Base-by-base conservation (phyloP, 129 eudicot genomes). In the Calendula officinalis region DNA sequence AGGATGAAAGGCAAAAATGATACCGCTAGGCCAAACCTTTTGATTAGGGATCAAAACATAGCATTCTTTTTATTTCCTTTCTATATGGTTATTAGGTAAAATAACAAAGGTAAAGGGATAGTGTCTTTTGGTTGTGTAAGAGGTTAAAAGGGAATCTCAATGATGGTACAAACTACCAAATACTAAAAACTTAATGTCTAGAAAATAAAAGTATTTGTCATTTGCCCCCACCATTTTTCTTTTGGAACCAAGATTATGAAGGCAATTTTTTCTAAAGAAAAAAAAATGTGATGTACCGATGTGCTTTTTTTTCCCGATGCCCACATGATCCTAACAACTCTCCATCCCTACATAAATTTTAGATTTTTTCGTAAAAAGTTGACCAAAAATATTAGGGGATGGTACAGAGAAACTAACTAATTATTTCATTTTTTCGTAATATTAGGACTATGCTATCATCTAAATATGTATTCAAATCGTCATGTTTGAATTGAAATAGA, bases 321-420 rank as follows among this genome's bases (percentile, higher is more conserved):
- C 76, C 75, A 69, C 70, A 76, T 76, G 70, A 69, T 75, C 66
- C 65, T 75, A 75, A 74, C 78, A 74, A 74, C 78, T 74, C 78
- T 74, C 78, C 78, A 74, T 58, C 78, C 68, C 78, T 58, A 66
- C 78, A 57, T 14, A 74, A 57, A 60, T 74, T 62, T 74, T 57
- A 38, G 17, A 58, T 58, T 30, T 72, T 56, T 58, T 56, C 17
- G 44, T 53, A 15, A 36, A 42, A 51, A 16, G 42, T 42, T 39
- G 15, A 30, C 53, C 22, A 35, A 53, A 14, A 5, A 60, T 8
- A 7, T 10, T 32, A 8, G 10, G 10, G 2, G 45, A 2, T 4
- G 45, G 45, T 41, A 6, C 5, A 41, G 45, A 2, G 10, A 2
- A 1, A 22, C 30, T 22, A 22, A 22, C 30, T 22, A 22, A 22